These are phyloP conservation scores for Pythium oligandrum DNA, from an alignment of 352 stramenopile genomes.

Conservation along the genomic window DNA sequence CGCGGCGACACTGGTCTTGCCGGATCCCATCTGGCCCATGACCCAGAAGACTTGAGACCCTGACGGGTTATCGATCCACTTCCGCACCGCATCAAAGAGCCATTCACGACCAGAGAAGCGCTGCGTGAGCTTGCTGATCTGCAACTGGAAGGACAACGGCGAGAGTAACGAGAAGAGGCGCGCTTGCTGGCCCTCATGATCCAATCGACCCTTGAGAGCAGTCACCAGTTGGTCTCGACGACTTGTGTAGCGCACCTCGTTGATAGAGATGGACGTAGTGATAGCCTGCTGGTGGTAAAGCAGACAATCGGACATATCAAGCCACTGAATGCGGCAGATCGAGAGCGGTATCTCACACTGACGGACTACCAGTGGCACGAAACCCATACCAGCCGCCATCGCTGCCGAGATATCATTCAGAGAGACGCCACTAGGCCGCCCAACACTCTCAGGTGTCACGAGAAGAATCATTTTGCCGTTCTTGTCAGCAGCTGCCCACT, in stretches of 20 bases:
- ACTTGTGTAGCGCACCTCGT: constrained; percentile 43
- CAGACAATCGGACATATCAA: constrained; percentile 68
- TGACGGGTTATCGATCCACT: constrained; percentile 36
- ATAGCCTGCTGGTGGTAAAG: constrained; percentile 30
- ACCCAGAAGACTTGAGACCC: constrained; percentile 63
- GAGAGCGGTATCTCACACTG: constrained; percentile 73
- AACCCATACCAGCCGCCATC: constrained; percentile 60
- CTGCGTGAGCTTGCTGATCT: constrained; percentile 68
- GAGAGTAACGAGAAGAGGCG: constrained; percentile 60
- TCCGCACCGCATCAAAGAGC: constrained; percentile 42
- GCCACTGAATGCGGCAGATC: constrained; percentile 80
- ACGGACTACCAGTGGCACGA: constrained; percentile 69
- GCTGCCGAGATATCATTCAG: constrained; percentile 73
- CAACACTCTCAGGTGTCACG: constrained; percentile 67
- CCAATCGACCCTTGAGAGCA: constrained; percentile 51
- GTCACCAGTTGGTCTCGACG: constrained; percentile 49
- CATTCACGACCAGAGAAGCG: constrained; percentile 58
- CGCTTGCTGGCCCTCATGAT: constrained; percentile 71
- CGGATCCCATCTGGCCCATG: constrained; percentile 60
- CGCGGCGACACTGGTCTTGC: constrained; percentile 59
- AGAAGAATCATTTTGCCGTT: constrained; percentile 68
- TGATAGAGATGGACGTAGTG: constrained; percentile 24
- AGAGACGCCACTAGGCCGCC: constrained; percentile 49
- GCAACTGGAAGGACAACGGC: constrained; percentile 65
- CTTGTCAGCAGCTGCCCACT: constrained; percentile 51